These are phyloP conservation scores for Pneumocystis sp. DNA, from an alignment of 1,139 yeast species.

Conservation along the genomic window DNA sequence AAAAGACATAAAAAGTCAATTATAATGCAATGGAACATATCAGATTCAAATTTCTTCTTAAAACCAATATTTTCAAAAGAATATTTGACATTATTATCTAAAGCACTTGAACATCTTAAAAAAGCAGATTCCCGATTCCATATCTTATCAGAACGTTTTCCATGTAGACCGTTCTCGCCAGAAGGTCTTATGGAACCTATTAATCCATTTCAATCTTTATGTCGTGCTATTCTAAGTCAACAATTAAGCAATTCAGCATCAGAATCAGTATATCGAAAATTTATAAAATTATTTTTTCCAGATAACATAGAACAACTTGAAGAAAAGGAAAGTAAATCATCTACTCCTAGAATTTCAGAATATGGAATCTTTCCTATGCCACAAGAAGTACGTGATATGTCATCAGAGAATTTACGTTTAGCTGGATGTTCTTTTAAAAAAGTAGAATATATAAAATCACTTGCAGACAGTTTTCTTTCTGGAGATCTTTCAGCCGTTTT, in stretches of 20 bases:
- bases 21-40: not conserved
- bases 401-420: constrained; percentile 31
- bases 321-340: not conserved
- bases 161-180: constrained; percentile 12
- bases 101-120: constrained; percentile 12
- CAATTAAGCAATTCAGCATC: constrained; percentile 85
- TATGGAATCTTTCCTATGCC: constrained; percentile 38
- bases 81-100: not conserved
- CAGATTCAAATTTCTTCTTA: not conserved
- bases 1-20: not conserved
- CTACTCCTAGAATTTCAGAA: not conserved
- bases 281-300: constrained; percentile 28
- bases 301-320: constrained; percentile 1
- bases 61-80: not conserved
- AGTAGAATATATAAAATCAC: constrained; percentile 33
- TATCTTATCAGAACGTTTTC: constrained; percentile 9
- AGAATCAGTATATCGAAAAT: constrained; percentile 39
- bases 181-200: constrained; percentile 12
- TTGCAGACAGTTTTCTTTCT: constrained; percentile 26
- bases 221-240: constrained; percentile 28
- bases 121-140: constrained; percentile 14
- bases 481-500: constrained; percentile 19
- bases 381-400: constrained; percentile 23
- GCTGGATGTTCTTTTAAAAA: constrained; percentile 66
- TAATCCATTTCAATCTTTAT: constrained; percentile 14